These are phyloP conservation scores for Pichia rugopelliculosa DNA, from an alignment of 805 yeast genomes.

Conservation along the genomic window DNA sequence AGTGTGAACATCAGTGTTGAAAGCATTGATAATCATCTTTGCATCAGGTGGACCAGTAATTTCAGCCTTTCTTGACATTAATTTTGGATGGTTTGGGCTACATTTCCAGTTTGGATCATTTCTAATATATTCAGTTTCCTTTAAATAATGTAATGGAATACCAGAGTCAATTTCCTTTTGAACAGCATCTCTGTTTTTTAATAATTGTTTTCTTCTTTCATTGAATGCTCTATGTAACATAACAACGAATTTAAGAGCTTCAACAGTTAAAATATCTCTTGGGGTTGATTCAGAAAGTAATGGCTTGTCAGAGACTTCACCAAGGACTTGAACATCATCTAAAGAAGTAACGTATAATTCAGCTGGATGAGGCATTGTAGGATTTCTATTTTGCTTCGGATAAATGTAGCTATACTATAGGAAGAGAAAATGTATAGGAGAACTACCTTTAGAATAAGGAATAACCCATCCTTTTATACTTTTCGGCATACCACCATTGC, in stretches of 20 bases:
- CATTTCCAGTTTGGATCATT: conserved; percentile 73
- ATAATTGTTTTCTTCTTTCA: conserved; percentile 47
- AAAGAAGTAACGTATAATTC: conserved; percentile 27
- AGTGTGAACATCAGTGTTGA: conserved; percentile 71
- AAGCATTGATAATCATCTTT: conserved; percentile 76
- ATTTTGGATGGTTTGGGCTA: conserved; percentile 62
- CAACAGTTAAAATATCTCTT: conserved; percentile 46
- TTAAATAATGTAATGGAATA: conserved; percentile 51
- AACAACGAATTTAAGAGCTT: conserved; percentile 63
- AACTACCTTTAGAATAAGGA: no score
- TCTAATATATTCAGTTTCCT: conserved; percentile 64
- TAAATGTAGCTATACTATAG: no score
- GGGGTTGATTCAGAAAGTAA: conserved; percentile 35
- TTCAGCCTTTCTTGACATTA: conserved; percentile 69
- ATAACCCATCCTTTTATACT: conserved; percentile 1
- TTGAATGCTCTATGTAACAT: conserved; percentile 70
- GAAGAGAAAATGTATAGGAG: no score
- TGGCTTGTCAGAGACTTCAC: conserved; percentile 35
- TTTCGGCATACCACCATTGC: neutral
- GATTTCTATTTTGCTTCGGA: no score
- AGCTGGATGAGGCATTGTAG: conserved; percentile 11
- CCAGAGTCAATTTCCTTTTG: conserved; percentile 61
- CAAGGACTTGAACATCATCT: conserved; percentile 48
- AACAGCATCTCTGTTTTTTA: conserved; percentile 53
- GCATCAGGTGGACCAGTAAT: conserved; percentile 84